Percentiles rank a stretch among this genome's conserved stretches.
These are phyloP conservation scores for Eurotiales sp. DNA, from an alignment of 2,329 filamentous ascomycete species.

Conservation along the genomic window DNA sequence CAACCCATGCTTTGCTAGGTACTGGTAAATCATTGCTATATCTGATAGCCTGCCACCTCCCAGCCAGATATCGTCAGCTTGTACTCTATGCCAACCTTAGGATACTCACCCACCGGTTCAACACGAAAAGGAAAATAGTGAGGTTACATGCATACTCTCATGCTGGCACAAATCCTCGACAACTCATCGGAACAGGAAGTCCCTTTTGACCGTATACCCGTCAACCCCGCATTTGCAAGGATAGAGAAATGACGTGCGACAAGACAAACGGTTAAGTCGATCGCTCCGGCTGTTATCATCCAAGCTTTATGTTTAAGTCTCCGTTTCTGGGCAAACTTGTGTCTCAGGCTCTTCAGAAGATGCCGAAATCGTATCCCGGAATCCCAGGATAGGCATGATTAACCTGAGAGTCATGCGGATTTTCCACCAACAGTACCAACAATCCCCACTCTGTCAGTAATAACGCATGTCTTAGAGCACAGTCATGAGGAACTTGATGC, in stretches of 20 bases:
- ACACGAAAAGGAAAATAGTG: conserved; percentile 1
- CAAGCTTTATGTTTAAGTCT: not conserved
- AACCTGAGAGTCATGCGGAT: not conserved
- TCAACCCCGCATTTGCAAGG: not conserved
- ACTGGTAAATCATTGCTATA: no score
- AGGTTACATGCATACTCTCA: conserved; percentile 1
- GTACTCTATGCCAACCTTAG: no score
- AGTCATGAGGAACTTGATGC: not conserved
- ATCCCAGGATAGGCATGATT: not conserved
- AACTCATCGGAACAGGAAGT: no score
- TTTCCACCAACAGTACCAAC: not conserved
- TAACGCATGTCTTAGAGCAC: not conserved
- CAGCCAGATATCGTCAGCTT: no score
- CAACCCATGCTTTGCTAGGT: no score
- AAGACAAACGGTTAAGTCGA: not conserved
- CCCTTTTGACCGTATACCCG: not conserved
- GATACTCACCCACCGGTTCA: not conserved
- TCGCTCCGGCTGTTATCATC: not conserved
- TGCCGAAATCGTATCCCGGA: no score
- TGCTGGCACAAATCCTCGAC: not conserved
- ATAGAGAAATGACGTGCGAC: not conserved
- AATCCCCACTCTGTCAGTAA: not conserved
- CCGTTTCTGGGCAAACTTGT: not conserved
- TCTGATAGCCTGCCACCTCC: no score
- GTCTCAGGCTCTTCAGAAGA: not conserved